A percentile compares a stretch with the other conserved stretches of the same genome.
Evolutionary conservation across 495 filamentous ascomycete species (phyloP).

Genomic region (Podospora anserina): DNA sequence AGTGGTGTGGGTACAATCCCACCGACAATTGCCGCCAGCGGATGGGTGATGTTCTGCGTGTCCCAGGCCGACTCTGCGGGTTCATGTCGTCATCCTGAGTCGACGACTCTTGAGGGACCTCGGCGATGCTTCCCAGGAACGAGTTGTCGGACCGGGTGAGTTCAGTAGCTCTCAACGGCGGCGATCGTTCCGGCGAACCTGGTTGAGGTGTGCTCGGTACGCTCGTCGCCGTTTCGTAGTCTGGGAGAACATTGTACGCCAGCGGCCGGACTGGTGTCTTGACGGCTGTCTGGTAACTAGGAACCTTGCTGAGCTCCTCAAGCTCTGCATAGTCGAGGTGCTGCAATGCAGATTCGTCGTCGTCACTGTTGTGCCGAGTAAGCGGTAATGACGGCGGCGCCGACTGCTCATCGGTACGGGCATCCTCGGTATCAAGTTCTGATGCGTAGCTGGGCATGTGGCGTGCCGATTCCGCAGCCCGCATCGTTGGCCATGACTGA

Average conservation of each 20-base stretch:
- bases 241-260: not conserved
- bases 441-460: constrained; percentile 28
- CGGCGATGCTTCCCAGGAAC: constrained; percentile 30
- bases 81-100: not conserved
- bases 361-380: constrained; percentile 62
- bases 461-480: constrained; percentile 28
- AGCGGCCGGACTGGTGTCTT: constrained; percentile 50
- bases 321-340: constrained; percentile 62
- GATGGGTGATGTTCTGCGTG: constrained; percentile 9
- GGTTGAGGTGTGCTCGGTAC: not conserved
- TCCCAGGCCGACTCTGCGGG: constrained; percentile 6
- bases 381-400: constrained; percentile 36
- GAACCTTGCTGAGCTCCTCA: constrained; percentile 66
- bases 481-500: constrained; percentile 34
- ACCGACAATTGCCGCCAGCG: constrained; percentile 25
- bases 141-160: constrained; percentile 20
- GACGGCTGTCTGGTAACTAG: constrained; percentile 76
- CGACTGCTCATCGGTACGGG: constrained; percentile 22
- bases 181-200: not conserved
- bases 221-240: not conserved
- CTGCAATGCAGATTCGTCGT: constrained; percentile 39
- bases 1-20: constrained; percentile 15
- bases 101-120: constrained; percentile 20
- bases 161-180: not conserved
- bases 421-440: not conserved